Evolutionary conservation across 1,284 basidiomycete species (phyloP).

Genomic region (Termitomyces sp.): DNA sequence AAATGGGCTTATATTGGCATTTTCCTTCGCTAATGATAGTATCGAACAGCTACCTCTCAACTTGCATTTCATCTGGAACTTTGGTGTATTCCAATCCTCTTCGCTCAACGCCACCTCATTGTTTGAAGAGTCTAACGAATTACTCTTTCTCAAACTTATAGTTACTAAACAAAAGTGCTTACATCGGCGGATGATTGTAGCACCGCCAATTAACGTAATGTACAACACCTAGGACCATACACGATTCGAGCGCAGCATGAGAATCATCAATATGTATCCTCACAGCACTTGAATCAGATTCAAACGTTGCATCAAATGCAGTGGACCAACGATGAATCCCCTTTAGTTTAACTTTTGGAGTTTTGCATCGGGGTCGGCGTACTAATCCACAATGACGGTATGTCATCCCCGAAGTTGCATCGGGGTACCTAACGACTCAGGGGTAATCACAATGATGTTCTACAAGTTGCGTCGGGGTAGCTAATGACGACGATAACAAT

Average conservation of each 20-base stretch:
- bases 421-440: no score
- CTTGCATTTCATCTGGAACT: not conserved
- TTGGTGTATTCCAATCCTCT: not conserved
- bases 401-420: no score
- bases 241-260: not conserved
- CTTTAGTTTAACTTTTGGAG: no score
- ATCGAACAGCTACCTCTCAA: not conserved
- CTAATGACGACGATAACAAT: no score
- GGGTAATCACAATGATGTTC: no score
- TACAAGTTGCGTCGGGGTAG: no score
- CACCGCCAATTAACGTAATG: not conserved
- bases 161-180: not conserved
- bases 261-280: not conserved
- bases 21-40: not conserved
- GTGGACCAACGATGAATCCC: no score
- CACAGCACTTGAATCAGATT: no score
- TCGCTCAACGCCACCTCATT: not conserved
- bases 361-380: no score
- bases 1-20: not conserved
- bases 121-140: not conserved
- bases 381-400: no score
- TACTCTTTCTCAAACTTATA: not conserved
- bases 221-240: not conserved
- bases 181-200: not conserved
- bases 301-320: no score